Conservation (phyloP, 164 flowering plant genomes). For the Tinospora cordifolia region DNA sequence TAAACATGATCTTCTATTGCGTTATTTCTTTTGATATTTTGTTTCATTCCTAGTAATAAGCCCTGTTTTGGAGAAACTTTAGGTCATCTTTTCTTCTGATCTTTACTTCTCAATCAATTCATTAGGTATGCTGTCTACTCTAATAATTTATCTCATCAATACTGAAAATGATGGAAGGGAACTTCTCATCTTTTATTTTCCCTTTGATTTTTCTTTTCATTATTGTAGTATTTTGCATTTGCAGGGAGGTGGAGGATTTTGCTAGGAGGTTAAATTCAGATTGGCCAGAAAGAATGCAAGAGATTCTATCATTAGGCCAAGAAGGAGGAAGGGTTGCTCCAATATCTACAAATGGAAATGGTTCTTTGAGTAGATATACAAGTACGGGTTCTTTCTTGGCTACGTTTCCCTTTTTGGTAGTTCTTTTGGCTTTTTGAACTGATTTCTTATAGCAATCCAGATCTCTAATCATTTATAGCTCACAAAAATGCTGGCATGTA, state of each 20-base stretch:
- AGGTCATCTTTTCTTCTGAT: too few relatives aligned
- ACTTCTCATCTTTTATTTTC: neutral
- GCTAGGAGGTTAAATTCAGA: conserved; percentile 72
- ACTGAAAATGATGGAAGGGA: neutral
- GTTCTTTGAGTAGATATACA: conserved; percentile 34
- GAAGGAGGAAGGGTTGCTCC: conserved; percentile 43
- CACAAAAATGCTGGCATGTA: neutral
- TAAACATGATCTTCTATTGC: too few relatives aligned
- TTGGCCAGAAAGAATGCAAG: conserved; percentile 82
- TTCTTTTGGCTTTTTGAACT: neutral
- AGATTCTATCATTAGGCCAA: conserved; percentile 47
- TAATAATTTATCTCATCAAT: neutral
- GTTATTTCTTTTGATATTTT: too few relatives aligned
- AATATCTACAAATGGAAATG: conserved; percentile 41
- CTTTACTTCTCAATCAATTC: too few relatives aligned
- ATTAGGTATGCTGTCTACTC: neutral
- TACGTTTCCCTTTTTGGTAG: neutral
- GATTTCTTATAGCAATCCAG: neutral
- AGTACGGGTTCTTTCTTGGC: conserved; percentile 22
- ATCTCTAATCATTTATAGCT: neutral
- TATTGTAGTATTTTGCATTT: neutral
- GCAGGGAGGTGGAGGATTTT: conserved; percentile 90
- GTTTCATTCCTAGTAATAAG: too few relatives aligned
- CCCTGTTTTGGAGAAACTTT: too few relatives aligned
- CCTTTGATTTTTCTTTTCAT: neutral